These are phyloP conservation scores for Didymella sp. DNA, from an alignment of 2,329 filamentous ascomycete species.

Conservation along the genomic window DNA sequence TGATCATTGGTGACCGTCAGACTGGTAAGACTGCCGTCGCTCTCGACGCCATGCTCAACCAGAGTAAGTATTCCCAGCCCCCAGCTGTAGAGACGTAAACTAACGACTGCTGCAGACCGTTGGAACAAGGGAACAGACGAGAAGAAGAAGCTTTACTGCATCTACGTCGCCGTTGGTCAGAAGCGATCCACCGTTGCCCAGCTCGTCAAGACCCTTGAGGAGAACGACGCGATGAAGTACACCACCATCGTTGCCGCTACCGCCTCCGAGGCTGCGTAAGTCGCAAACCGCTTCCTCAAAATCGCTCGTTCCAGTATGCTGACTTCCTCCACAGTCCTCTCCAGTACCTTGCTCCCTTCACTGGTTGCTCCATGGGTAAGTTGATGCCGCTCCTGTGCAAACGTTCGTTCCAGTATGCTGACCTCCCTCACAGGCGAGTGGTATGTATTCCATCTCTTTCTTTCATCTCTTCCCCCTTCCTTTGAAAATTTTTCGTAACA, in stretches of 20 bases:
- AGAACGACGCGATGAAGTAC: slow-evolving; percentile 99
- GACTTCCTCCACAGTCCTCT: slow-evolving; percentile 61
- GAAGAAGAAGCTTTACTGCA: slow-evolving; percentile 98
- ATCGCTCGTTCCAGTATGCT: neutral
- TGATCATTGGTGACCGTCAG: slow-evolving; percentile 99
- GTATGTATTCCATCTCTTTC: too few relatives aligned
- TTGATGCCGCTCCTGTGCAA: too few relatives aligned
- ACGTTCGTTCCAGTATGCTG: too few relatives aligned
- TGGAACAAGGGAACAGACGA: slow-evolving; percentile 92
- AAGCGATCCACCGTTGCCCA: slow-evolving; percentile 99
- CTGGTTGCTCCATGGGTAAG: slow-evolving; percentile 59
- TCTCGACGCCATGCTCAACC: slow-evolving; percentile 98
- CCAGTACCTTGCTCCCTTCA: slow-evolving; percentile 90
- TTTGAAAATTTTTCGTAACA: too few relatives aligned
- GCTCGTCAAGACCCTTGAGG: slow-evolving; percentile 99
- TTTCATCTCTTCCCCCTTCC: too few relatives aligned
- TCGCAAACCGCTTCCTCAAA: neutral
- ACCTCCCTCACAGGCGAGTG: too few relatives aligned
- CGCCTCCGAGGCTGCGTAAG: slow-evolving; percentile 81
- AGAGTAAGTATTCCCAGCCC: slow-evolving; percentile 69
- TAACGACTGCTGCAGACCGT: neutral
- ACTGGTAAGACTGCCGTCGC: slow-evolving; percentile 99
- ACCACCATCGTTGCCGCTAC: slow-evolving; percentile 91
- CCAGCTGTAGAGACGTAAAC: too few relatives aligned
- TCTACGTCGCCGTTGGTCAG: slow-evolving; percentile 99